Base-by-base conservation (phyloP, 2,329 filamentous ascomycete genomes). In the Colletotrichum gigasporum region DNA sequence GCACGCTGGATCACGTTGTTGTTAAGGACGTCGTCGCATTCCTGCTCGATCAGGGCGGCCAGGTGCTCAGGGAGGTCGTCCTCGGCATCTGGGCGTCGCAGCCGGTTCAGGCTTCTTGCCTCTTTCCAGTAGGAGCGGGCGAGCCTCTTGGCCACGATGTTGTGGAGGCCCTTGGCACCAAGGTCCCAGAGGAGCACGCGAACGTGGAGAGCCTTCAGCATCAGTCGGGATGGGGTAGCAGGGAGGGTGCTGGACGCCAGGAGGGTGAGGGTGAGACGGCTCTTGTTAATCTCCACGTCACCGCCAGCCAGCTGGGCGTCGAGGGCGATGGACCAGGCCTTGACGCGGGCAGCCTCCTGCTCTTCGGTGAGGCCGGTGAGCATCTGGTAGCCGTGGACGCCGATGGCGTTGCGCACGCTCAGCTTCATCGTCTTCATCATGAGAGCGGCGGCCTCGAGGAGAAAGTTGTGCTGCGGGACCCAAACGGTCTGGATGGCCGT, bases 291-390 rank as follows among this genome's bases (percentile, higher is more conserved):
- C 75, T 97, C 92, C 8, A 90, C 87, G 76, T 97, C 95, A 12
- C 95, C 94, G 41, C 95, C 95, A 9, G 93, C 93, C 18, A 98
- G 85, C 75, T 97, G 95, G 24, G 95, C 94, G 76, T 98, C 95
- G 57, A 97, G 86, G 12, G 94, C 94, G 71, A 97, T 97, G 32
- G 91, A 87, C 95, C 95, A 98, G 0, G 94, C 93, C 79, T 97
- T 96, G 71, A 97, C 86, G 26, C 95, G 88, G 6, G 93, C 94
- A 53, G 86, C 87, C 75, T 97, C 95, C 75, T 97, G 90, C 62
- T 97, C 93, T 69, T 91, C 89, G 2, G 91, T 95, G 48, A 91
- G 87, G 0, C 93, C 93, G 2, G 92, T 95, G 37, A 97, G 79
- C 73, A 89, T 84, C 60, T 94, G 90, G 74, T 96, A 97, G 9